These are phyloP conservation scores for Arxiozyma bovina DNA, from an alignment of 1,139 yeast genomes.

Conservation along the genomic window DNA sequence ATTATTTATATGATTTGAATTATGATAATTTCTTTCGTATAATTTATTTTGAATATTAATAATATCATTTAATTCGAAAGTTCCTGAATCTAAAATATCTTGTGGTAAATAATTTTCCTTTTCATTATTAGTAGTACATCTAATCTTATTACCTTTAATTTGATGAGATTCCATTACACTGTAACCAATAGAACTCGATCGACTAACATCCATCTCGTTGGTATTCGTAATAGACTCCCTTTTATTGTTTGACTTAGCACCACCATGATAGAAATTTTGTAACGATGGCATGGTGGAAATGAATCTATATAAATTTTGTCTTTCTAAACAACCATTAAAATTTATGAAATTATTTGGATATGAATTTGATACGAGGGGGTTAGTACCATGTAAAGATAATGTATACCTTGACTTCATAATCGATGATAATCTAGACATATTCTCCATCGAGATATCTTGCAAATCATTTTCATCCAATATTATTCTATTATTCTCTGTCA, in stretches of 20 bases:
- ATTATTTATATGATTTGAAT: background rate
- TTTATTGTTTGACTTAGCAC: background rate
- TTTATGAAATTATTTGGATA: slow-evolving; percentile 18
- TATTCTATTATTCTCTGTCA: background rate
- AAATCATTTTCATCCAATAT: slow-evolving; percentile 24
- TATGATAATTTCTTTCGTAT: slow-evolving; percentile 21
- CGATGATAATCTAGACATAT: slow-evolving; percentile 62
- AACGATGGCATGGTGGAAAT: slow-evolving; percentile 30
- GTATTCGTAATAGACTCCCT: too few species aligned
- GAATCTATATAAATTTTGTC: slow-evolving; percentile 32
- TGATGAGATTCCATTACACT: background rate
- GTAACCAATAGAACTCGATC: background rate
- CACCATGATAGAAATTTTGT: slow-evolving; percentile 17
- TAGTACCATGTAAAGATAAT: slow-evolving; percentile 53
- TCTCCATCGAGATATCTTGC: slow-evolving; percentile 51
- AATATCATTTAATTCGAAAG: slow-evolving; percentile 21
- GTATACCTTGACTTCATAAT: slow-evolving; percentile 74
- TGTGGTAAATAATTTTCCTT: slow-evolving; percentile 21
- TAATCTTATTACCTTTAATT: background rate
- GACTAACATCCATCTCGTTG: slow-evolving; percentile 1
- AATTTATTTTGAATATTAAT: slow-evolving; percentile 26
- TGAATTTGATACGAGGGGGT: slow-evolving; percentile 23
- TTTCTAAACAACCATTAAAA: slow-evolving; percentile 33
- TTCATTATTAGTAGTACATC: slow-evolving; percentile 2
- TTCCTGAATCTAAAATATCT: slow-evolving; percentile 19